Base-by-base conservation (phyloP, 257 asterid genomes). In the Fraxinus quadrangulata region DNA sequence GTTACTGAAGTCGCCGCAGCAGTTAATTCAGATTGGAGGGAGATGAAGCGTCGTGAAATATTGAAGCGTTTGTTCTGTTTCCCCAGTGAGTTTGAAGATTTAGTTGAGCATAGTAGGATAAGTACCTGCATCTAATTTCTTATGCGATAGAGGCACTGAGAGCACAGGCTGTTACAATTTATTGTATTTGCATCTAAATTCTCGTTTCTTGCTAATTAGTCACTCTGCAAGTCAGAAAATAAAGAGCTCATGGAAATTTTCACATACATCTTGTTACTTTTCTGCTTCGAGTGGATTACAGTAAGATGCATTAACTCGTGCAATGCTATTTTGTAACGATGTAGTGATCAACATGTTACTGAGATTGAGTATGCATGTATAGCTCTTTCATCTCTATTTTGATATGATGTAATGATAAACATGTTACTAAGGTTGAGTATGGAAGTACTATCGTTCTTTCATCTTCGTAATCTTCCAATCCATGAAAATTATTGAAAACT, bases 1-100 rank as follows among this genome's bases (percentile, higher is more conserved):
- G 85, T 49, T 94, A 85, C 82, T 94, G 67, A 94, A 91, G 86
- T 94, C 98, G 45, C 97, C 96, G 12, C 74, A 82, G 79, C 89
- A 87, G 87, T 70, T 86, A 87, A 90, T 92, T 71, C 92, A 86
- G 78, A 91, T 89, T 90, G 96, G 91, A 73, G 80, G 85, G 39
- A 71, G 82, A 16, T 84, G 74, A 87, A 73, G 75, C 34, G 26
- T 61, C 76, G n/a, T 66, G 31, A 7, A 47, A 75, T 40, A 40
- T 65, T 51, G 13, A 42, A 42, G 51, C 5, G 5, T 42, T 42
- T 12, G 16, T 12, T 42, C 51, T 42, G 51, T 42, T 42, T 3
- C 51, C 2, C 51, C 17, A 42, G 47, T 8, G 16, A 12, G 51
- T 42, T 12, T 42, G 5, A 2, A 12, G 17, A 42, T 42, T 42